A percentile compares a stretch with the other conserved stretches of the same genome.
Evolutionary conservation across 257 asterid genomes (phyloP).

Genomic region (Linderniella brevidens): DNA sequence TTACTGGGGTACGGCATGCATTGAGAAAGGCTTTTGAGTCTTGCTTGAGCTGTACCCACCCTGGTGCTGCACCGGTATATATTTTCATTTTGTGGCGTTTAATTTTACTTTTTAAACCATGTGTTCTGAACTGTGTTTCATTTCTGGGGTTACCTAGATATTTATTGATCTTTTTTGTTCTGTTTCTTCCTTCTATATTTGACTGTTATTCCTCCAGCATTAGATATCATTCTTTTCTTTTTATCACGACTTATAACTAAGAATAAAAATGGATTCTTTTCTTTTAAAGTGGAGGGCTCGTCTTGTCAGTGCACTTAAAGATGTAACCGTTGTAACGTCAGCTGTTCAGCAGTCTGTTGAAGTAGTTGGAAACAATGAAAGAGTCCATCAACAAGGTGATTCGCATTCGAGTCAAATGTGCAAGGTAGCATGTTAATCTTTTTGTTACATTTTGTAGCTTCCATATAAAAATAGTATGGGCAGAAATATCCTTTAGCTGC

Average conservation of each 20-base stretch:
- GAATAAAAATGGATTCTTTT: constrained; percentile 11
- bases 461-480: constrained; percentile 8
- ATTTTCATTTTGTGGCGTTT: neutral
- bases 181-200: neutral
- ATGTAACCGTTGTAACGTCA: constrained; percentile 29
- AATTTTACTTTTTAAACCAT: neutral
- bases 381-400: constrained; percentile 25
- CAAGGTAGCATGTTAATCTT: constrained; percentile 19
- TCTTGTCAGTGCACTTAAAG: constrained; percentile 56
- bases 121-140: neutral
- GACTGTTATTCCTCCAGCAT: too few relatives aligned
- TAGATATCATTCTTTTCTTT: neutral
- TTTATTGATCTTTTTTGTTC: too few relatives aligned
- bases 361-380: constrained; percentile 26
- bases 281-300: constrained; percentile 78
- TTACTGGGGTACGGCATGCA: constrained; percentile 63
- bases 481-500: constrained; percentile 15
- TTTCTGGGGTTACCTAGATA: too few relatives aligned
- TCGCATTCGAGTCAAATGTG: constrained; percentile 19
- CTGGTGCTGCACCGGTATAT: constrained; percentile 96
- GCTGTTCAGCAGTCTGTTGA: constrained; percentile 22
- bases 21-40: constrained; percentile 79
- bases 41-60: constrained; percentile 81
- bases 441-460: constrained; percentile 12
- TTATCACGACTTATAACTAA: neutral